Conservation (phyloP, 2,329 filamentous ascomycete genomes). For the Akanthomyces lecanii region DNA sequence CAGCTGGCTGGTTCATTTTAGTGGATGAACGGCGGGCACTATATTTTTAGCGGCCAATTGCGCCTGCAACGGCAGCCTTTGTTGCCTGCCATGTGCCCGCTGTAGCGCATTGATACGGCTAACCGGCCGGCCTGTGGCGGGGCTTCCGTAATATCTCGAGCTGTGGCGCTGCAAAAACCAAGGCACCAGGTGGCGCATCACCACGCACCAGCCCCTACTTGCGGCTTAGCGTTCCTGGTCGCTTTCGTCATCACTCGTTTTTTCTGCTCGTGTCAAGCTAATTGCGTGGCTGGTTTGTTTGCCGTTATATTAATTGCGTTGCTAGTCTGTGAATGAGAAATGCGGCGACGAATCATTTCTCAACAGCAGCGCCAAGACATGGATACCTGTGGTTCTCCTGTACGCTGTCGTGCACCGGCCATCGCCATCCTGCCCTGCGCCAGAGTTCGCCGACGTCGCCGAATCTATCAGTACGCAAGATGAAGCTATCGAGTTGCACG, state of each 20-base stretch:
- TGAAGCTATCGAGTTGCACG: no score
- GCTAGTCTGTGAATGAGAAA: background rate
- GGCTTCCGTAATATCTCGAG: background rate
- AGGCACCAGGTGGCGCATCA: constrained; percentile 4
- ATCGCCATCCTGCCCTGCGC: background rate
- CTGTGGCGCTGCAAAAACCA: background rate
- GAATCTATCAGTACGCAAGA: no score
- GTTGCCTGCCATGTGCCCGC: background rate
- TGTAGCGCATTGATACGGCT: background rate
- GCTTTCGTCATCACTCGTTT: constrained; percentile 4
- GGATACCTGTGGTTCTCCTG: no score
- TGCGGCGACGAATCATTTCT: background rate
- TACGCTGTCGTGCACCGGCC: background rate
- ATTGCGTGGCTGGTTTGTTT: background rate
- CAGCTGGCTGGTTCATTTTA: background rate
- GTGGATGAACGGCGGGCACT: constrained; percentile 5
- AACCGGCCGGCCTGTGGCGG: background rate
- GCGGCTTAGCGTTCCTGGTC: background rate
- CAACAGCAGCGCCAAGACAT: no score
- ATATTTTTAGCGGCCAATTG: background rate
- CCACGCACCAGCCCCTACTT: background rate
- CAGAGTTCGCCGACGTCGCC: no score
- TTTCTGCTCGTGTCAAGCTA: background rate
- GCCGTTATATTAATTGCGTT: background rate
- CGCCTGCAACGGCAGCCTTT: no score